Evolutionary conservation across 2,329 filamentous ascomycete species (phyloP).

Genomic region (Claviceps arundinis): DNA sequence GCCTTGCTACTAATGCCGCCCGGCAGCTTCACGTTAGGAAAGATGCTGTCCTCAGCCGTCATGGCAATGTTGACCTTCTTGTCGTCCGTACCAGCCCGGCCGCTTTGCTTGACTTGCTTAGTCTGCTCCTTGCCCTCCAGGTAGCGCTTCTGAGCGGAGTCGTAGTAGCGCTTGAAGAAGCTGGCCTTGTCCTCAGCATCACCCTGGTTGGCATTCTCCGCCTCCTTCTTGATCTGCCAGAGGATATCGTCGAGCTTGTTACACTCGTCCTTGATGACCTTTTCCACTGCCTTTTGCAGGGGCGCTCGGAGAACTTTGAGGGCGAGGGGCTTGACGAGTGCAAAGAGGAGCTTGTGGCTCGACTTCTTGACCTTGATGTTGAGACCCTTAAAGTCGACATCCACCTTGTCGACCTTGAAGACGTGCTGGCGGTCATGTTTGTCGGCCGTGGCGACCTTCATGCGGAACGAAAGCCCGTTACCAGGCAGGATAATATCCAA

Average conservation of each 20-base stretch:
- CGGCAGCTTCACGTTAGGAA: constrained; percentile 75
- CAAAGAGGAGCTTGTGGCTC: constrained; percentile 84
- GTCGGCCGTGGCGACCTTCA: constrained; percentile 73
- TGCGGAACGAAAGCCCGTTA: constrained; percentile 79
- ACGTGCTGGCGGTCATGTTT: constrained; percentile 66
- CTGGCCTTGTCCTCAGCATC: constrained; percentile 64
- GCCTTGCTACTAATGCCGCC: constrained; percentile 81
- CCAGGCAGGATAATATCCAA: constrained; percentile 81
- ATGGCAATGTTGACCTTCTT: constrained; percentile 48
- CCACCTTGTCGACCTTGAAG: constrained; percentile 87
- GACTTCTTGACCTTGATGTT: constrained; percentile 88
- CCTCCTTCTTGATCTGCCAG: constrained; percentile 72
- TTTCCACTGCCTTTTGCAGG: constrained; percentile 77
- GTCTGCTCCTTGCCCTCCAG: constrained; percentile 66
- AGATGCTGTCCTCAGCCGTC: constrained; percentile 71
- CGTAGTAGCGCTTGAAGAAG: constrained; percentile 75
- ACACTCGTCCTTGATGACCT: constrained; percentile 75
- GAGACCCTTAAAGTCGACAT: constrained; percentile 69
- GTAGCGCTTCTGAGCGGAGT: constrained; percentile 59
- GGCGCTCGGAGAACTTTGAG: constrained; percentile 73
- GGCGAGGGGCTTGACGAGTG: constrained; percentile 73
- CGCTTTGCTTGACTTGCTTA: constrained; percentile 42
- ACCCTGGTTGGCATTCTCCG: constrained; percentile 52
- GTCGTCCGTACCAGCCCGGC: constrained; percentile 39
- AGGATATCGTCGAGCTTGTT: constrained; percentile 59